Base-by-base conservation (phyloP, 2,329 filamentous ascomycete species). In the Aspergillus caelatus region DNA sequence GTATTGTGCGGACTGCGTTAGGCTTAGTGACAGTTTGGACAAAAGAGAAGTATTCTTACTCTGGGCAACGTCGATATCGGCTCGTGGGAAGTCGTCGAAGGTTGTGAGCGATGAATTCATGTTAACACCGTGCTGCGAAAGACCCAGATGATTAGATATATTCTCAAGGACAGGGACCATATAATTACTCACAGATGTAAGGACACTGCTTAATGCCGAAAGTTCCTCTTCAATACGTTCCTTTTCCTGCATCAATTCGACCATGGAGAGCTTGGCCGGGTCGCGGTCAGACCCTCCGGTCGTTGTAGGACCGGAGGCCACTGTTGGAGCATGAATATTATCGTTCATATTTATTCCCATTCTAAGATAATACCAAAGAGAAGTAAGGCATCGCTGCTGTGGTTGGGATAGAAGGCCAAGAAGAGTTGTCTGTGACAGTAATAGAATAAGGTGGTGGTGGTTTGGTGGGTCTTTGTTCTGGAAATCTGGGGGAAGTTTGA, bases 51-150 rank as follows among this genome's bases (percentile, higher is more conserved):
- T 19, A n/a, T 46, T 57, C 84, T 68, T 88, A 95, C 93, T 95
- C 80, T 97, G 94, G 30, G 95, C 91, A 66, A 99, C 91, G 77
- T 99, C 95, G 67, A 99, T 89, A 78, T 99, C 95, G 71, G 92
- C 90, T 75, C 95, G 88, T 36, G 95, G 95, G 76, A 92, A 99
- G 55, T 95, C 95, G 79, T 98, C 95, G 65, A 89, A 87, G 16
- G 94, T 97, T 28, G 93, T 88, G 45, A 99, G 86, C 62, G 88
- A 85, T 9, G 95, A 97, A 72, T 90, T 89, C 95, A 99, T 99
- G 72, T 91, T 89, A 59, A 97, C 94, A 52, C 91, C 89, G 82
- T 98, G 94, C 94, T 97, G 21, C 28, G 8, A n/a, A 68, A 28
- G 41, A 57, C 32, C 50, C 62, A 57, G n/a, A 55, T 19, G 57